phyloP scores from a whole-genome alignment of 2,329 filamentous ascomycete species.

The Pseudogymnoascus sp. region DNA sequence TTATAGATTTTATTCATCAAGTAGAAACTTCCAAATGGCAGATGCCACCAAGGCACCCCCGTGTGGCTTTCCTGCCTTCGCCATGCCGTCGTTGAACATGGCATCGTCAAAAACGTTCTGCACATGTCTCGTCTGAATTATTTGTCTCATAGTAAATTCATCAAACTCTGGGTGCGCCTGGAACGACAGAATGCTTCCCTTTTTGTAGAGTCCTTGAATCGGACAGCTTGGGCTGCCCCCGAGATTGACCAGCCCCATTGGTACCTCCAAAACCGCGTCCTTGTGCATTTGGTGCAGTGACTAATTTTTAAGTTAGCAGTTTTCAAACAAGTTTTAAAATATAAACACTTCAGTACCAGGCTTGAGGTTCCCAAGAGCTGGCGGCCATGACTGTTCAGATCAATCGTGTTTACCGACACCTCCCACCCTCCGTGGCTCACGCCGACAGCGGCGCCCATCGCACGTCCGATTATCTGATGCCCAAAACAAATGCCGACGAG shows the following conservation, averaged over 20 bases:
- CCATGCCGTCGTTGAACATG: constrained; percentile 51
- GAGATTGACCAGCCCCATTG: constrained; percentile 51
- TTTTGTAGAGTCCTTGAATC: constrained; percentile 71
- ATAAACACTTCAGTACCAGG: background rate
- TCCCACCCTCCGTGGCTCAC: constrained; percentile 69
- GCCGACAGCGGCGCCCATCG: constrained; percentile 58
- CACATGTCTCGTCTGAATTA: constrained; percentile 55
- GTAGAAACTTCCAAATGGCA: background rate
- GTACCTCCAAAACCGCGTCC: constrained; percentile 61
- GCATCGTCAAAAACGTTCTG: constrained; percentile 62
- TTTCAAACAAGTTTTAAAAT: background rate
- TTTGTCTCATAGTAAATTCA: constrained; percentile 57
- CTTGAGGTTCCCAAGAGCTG: background rate
- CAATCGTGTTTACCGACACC: constrained; percentile 30
- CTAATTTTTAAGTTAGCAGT: background rate
- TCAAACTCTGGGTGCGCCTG: constrained; percentile 86
- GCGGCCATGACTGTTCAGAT: background rate
- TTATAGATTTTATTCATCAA: background rate
- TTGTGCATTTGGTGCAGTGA: constrained; percentile 65
- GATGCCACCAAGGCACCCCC: background rate
- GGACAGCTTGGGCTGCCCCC: constrained; percentile 57
- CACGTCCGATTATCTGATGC: constrained; percentile 73
- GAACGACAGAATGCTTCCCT: constrained; percentile 59
- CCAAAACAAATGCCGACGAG: constrained; percentile 81
- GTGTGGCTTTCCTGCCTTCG: background rate